A percentile compares a stretch with the other conserved stretches of the same genome.
phyloP scores from a whole-genome alignment of 768 basidiomycete species.

The Suillus tomentosus region DNA sequence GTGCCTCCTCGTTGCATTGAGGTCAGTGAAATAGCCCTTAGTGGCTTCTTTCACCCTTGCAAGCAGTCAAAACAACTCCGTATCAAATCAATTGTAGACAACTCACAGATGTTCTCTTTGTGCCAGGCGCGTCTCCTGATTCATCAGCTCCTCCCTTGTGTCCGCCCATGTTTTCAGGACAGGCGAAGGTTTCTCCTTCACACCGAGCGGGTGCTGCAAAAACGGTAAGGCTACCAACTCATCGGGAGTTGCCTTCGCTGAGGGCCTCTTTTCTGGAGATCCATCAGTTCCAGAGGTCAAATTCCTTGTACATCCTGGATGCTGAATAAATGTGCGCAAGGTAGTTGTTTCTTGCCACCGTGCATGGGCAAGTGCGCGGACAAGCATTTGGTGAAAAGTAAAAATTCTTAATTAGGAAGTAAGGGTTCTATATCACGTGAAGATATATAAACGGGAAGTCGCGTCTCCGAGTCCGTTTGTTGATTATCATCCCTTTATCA shows the following conservation, averaged over 20 bases:
- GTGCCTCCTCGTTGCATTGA: constrained; percentile 74
- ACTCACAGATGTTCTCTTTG: constrained; percentile 65
- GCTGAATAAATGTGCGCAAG: constrained; percentile 9
- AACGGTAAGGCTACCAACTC: constrained; percentile 31
- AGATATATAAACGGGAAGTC: constrained; percentile 36
- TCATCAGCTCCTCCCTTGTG: constrained; percentile 66
- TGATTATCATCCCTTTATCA: constrained; percentile 32
- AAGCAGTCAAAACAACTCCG: constrained; percentile 7
- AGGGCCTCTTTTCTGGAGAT: constrained; percentile 1
- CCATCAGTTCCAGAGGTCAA: constrained; percentile 3
- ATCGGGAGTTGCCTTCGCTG: not conserved
- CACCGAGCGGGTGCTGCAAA: constrained; percentile 74
- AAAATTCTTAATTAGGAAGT: constrained; percentile 22
- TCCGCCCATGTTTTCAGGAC: constrained; percentile 58
- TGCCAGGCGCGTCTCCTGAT: constrained; percentile 67
- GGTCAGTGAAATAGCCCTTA: constrained; percentile 88
- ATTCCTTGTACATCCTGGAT: constrained; percentile 9
- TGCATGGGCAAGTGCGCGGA: constrained; percentile 22
- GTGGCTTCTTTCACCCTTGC: constrained; percentile 60
- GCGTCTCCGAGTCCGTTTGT: constrained; percentile 28
- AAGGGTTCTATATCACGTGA: constrained; percentile 29
- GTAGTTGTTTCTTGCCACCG: constrained; percentile 15
- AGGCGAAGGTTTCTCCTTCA: constrained; percentile 66
- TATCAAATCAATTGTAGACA: not conserved
- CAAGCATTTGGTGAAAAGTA: constrained; percentile 19